These are phyloP conservation scores for Tuber borchii DNA, from an alignment of 495 filamentous ascomycete genomes.

Conservation along the genomic window DNA sequence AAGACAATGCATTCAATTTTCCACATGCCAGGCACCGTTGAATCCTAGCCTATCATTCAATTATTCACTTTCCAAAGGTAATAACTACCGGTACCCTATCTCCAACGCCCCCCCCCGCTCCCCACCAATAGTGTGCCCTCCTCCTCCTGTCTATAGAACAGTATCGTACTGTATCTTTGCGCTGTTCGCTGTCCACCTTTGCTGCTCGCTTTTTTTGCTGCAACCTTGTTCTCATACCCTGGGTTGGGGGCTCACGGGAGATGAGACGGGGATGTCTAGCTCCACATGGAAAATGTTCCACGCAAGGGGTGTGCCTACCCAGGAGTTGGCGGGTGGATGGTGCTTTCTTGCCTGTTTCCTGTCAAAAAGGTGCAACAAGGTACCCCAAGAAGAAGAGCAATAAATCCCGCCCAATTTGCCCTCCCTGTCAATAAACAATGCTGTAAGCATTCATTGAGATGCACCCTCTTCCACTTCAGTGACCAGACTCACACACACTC, in stretches of 20 bases:
- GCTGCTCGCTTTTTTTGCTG: not conserved
- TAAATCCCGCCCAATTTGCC: not conserved
- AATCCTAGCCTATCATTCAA: not conserved
- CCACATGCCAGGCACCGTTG: constrained; percentile 1
- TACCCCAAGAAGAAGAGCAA: not conserved
- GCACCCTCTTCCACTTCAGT: not conserved
- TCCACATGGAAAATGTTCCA: constrained; percentile 3
- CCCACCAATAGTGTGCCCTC: not conserved
- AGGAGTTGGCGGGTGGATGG: not conserved
- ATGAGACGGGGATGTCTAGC: constrained; percentile 33
- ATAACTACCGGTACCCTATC: not conserved
- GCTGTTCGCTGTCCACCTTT: not conserved
- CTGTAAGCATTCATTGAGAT: not conserved
- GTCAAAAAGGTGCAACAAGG: not conserved
- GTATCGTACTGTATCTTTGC: not conserved
- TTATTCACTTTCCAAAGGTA: not conserved
- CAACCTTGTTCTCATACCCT: not conserved
- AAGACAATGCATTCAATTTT: not conserved
- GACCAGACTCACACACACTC: not conserved
- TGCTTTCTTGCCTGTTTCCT: not conserved
- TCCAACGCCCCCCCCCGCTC: not conserved
- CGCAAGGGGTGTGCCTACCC: not conserved
- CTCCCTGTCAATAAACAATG: not conserved
- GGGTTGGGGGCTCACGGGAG: constrained; percentile 12
- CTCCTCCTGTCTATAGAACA: not conserved